These are phyloP conservation scores for Pyricularia sp. DNA, from an alignment of 2,329 filamentous ascomycete species.

Conservation along the genomic window DNA sequence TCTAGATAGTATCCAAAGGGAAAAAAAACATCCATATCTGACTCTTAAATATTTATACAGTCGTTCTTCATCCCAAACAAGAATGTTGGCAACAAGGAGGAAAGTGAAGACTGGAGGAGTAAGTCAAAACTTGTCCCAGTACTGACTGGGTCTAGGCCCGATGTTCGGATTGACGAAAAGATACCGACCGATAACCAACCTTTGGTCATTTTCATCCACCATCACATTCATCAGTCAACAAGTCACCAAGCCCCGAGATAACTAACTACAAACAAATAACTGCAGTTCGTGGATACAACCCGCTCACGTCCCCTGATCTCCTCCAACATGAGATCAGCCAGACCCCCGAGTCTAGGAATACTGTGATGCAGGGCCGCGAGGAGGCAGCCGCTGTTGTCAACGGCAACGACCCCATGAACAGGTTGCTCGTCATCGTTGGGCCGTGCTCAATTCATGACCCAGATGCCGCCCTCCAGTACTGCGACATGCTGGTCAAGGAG, in stretches of 20 bases:
- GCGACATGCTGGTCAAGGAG: constrained; percentile 64
- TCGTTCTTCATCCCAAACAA: constrained; percentile 69
- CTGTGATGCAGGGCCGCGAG: constrained; percentile 51
- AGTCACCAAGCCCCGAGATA: not conserved
- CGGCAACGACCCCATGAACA: constrained; percentile 52
- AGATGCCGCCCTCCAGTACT: constrained; percentile 79
- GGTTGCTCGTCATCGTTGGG: constrained; percentile 87
- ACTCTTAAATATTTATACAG: constrained; percentile 12
- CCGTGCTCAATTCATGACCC: constrained; percentile 98
- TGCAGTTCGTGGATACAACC: constrained; percentile 80
- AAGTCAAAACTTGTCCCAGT: constrained; percentile 20
- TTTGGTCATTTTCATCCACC: not conserved
- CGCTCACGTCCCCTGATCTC: constrained; percentile 83
- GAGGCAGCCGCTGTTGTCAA: constrained; percentile 59
- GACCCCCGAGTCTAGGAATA: constrained; percentile 45
- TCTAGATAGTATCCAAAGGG: too few relatives aligned
- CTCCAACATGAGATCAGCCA: constrained; percentile 85
- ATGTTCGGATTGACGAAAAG: not conserved
- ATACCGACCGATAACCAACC: not conserved
- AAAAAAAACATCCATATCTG: not conserved
- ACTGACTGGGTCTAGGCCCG: not conserved
- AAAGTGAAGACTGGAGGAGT: constrained; percentile 79
- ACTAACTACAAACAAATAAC: constrained; percentile 25
- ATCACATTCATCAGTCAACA: not conserved
- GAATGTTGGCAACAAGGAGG: constrained; percentile 64